These are phyloP conservation scores for Kuraishia piskuri DNA, from an alignment of 805 yeast species.

Conservation along the genomic window DNA sequence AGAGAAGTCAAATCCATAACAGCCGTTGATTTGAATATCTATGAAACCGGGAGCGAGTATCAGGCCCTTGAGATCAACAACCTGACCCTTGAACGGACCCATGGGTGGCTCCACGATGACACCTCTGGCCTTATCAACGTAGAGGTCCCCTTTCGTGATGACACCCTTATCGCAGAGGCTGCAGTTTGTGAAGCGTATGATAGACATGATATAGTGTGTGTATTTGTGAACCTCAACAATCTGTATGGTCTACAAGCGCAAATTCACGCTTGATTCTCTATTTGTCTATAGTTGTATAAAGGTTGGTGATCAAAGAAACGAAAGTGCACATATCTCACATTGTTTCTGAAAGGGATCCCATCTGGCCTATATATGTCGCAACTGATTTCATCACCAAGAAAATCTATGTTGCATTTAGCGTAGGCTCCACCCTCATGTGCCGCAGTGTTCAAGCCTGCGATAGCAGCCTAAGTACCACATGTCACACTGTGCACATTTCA, in stretches of 20 bases:
- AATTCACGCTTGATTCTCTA: too few relatives aligned
- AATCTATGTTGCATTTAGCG: neutral
- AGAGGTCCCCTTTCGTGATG: conserved; percentile 29
- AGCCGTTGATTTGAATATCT: conserved; percentile 51
- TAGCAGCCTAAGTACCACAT: neutral
- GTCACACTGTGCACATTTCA: neutral
- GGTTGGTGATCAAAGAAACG: neutral
- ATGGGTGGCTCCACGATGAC: conserved; percentile 26
- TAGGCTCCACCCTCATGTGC: neutral
- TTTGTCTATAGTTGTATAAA: neutral
- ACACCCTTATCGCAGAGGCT: conserved; percentile 33
- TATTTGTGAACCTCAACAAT: too few relatives aligned
- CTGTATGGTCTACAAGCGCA: too few relatives aligned
- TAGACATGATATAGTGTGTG: neutral
- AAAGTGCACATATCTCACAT: neutral
- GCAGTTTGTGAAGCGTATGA: conserved; percentile 29
- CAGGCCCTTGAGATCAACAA: conserved; percentile 36
- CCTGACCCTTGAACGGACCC: conserved; percentile 9
- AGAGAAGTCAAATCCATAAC: conserved; percentile 47
- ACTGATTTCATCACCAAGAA: neutral
- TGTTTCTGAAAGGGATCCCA: neutral
- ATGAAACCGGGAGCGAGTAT: conserved; percentile 47
- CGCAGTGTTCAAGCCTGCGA: neutral
- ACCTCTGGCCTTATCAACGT: conserved; percentile 32
- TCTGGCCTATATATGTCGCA: neutral